Evolutionary conservation across 768 basidiomycete species (phyloP).

Genomic region (Lanmaoa pseudosensibilis): DNA sequence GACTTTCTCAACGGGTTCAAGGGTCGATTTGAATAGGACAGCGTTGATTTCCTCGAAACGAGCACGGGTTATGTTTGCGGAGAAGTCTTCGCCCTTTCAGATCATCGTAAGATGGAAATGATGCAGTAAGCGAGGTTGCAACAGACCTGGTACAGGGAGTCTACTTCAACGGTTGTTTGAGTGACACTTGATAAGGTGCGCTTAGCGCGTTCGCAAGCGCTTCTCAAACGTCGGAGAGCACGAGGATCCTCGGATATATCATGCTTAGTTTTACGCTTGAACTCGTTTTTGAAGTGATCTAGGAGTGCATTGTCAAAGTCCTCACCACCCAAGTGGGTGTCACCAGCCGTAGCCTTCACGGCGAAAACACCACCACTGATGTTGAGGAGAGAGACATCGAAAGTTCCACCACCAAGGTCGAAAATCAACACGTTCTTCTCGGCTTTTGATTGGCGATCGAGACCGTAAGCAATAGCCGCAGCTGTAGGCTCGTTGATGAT

Average conservation of each 20-base stretch:
- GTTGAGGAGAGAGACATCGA: conserved; percentile 98
- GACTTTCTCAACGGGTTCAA: conserved; percentile 98
- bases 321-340: conserved; percentile 99
- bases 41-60: conserved; percentile 99
- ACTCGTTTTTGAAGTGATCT: conserved; percentile 99
- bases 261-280: conserved; percentile 95
- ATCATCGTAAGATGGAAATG: conserved; percentile 9
- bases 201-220: conserved; percentile 99
- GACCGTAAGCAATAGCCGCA: conserved; percentile 98
- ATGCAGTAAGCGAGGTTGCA: neutral
- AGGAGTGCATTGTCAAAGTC: conserved; percentile 99
- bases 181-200: conserved; percentile 96
- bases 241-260: conserved; percentile 97
- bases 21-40: conserved; percentile 89
- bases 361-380: conserved; percentile 98
- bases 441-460: conserved; percentile 89
- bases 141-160: conserved; percentile 90
- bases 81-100: conserved; percentile 90
- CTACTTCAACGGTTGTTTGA: conserved; percentile 98
- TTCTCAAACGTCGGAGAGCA: conserved; percentile 92
- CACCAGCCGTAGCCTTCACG: conserved; percentile 98
- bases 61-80: conserved; percentile 97
- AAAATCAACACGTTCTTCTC: conserved; percentile 99
- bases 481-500: conserved; percentile 99
- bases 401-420: conserved; percentile 99